These are phyloP conservation scores for Pleurozium schreberi DNA, from an alignment of 225 moss, liverwort and hornwort species.

Conservation along the genomic window DNA sequence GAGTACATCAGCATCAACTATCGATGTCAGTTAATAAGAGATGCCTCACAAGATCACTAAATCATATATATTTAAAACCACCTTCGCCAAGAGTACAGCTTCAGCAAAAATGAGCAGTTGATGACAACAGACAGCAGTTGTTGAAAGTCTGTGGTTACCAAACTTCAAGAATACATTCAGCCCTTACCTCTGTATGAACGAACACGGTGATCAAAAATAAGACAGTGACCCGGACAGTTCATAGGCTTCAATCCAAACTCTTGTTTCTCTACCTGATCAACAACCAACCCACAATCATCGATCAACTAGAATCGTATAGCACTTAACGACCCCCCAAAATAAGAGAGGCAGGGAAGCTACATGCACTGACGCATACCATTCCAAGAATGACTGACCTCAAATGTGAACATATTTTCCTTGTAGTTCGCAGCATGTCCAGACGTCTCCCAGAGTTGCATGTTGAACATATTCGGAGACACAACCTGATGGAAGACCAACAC, in stretches of 20 bases:
- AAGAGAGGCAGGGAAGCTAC: neutral
- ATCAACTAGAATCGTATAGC: neutral
- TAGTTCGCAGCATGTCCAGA: constrained; percentile 96
- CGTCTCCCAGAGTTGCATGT: constrained; percentile 92
- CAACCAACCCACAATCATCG: neutral
- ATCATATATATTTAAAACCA: neutral
- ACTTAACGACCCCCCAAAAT: neutral
- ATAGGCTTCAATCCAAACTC: constrained; percentile 98
- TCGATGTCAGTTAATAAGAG: neutral
- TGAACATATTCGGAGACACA: constrained; percentile 83
- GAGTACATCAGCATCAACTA: neutral
- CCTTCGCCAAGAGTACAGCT: neutral
- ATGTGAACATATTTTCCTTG: constrained; percentile 98
- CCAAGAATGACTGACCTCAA: constrained; percentile 41
- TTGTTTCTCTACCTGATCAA: constrained; percentile 74
- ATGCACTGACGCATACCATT: neutral
- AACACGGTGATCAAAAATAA: constrained; percentile 86
- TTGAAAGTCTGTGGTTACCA: neutral
- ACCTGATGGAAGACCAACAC: constrained; percentile 33
- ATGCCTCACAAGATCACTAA: neutral
- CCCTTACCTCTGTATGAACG: constrained; percentile 83
- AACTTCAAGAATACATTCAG: neutral
- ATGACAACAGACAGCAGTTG: neutral
- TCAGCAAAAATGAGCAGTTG: neutral
- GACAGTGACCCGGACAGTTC: constrained; percentile 98